These are phyloP conservation scores for Venturia asperata DNA, from an alignment of 2,329 filamentous ascomycete genomes.

Conservation along the genomic window DNA sequence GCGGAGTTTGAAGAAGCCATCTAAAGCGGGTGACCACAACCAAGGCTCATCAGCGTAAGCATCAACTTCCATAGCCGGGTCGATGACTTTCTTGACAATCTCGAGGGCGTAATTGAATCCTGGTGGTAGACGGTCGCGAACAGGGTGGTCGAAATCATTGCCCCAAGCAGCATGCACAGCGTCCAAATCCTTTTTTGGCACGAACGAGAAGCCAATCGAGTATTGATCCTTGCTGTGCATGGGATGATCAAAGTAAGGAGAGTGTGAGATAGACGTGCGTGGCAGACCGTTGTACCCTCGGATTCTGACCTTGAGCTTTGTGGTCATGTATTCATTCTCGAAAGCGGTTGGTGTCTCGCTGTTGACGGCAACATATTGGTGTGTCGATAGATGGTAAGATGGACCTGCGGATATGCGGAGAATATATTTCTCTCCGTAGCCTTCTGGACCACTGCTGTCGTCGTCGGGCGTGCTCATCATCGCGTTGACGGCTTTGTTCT, in stretches of 20 bases:
- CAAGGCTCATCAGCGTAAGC: slow-evolving; percentile 81
- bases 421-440: slow-evolving; percentile 50
- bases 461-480: not conserved
- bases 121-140: slow-evolving; percentile 76
- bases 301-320: slow-evolving; percentile 70
- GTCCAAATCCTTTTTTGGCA: slow-evolving; percentile 57
- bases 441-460: not conserved
- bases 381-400: slow-evolving; percentile 61
- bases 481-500: slow-evolving; percentile 1
- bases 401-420: slow-evolving; percentile 76
- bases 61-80: slow-evolving; percentile 85
- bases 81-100: slow-evolving; percentile 84
- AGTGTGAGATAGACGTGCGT: slow-evolving; percentile 11
- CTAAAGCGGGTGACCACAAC: slow-evolving; percentile 71
- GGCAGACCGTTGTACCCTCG: slow-evolving; percentile 47
- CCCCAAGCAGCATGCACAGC: slow-evolving; percentile 77
- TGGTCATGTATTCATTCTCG: slow-evolving; percentile 55
- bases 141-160: slow-evolving; percentile 90
- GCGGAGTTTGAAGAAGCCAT: slow-evolving; percentile 16
- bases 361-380: slow-evolving; percentile 62
- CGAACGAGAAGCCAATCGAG: slow-evolving; percentile 72
- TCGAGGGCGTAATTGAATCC: slow-evolving; percentile 79
- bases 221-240: slow-evolving; percentile 62
- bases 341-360: slow-evolving; percentile 55
- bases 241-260: slow-evolving; percentile 13